These are phyloP conservation scores for Verticillium dahliae DNA, from an alignment of 2,329 filamentous ascomycete genomes.

Conservation along the genomic window DNA sequence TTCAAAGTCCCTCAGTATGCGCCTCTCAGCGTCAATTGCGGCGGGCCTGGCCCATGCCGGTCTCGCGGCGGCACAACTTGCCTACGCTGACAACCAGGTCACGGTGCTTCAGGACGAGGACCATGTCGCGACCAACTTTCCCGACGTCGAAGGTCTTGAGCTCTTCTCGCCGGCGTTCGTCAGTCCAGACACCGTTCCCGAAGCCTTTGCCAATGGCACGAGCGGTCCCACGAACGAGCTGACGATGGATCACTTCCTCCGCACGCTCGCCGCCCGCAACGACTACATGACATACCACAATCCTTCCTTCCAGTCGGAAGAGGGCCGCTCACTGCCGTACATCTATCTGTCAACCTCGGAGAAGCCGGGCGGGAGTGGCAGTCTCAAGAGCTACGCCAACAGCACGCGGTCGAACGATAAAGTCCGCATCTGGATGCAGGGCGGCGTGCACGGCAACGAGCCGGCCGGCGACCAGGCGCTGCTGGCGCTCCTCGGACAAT, in stretches of 20 bases:
- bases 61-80: conserved; percentile 11
- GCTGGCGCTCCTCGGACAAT: conserved; percentile 21
- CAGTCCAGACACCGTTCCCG: conserved; percentile 13
- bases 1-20: background rate
- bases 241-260: conserved; percentile 13
- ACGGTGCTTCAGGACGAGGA: conserved; percentile 14
- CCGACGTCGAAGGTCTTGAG: conserved; percentile 12
- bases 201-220: conserved; percentile 18
- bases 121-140: conserved; percentile 16
- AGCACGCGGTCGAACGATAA: conserved; percentile 10
- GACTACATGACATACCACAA: conserved; percentile 16
- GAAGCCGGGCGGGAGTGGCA: background rate
- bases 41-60: conserved; percentile 12
- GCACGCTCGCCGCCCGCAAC: conserved; percentile 14
- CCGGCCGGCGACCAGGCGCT: conserved; percentile 23
- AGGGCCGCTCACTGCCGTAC: conserved; percentile 15
- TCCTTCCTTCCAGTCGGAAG: conserved; percentile 13
- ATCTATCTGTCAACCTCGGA: conserved; percentile 10
- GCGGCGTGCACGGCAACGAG: conserved; percentile 24
- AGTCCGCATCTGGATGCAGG: conserved; percentile 23
- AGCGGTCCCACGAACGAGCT: conserved; percentile 18
- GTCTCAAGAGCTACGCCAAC: conserved; percentile 6
- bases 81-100: conserved; percentile 19
- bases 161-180: conserved; percentile 19
- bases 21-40: background rate